A percentile compares a stretch with the other conserved stretches of the same genome.
These are phyloP conservation scores for Beauveria medogensis DNA, from an alignment of 2,329 filamentous ascomycete species.

Conservation along the genomic window DNA sequence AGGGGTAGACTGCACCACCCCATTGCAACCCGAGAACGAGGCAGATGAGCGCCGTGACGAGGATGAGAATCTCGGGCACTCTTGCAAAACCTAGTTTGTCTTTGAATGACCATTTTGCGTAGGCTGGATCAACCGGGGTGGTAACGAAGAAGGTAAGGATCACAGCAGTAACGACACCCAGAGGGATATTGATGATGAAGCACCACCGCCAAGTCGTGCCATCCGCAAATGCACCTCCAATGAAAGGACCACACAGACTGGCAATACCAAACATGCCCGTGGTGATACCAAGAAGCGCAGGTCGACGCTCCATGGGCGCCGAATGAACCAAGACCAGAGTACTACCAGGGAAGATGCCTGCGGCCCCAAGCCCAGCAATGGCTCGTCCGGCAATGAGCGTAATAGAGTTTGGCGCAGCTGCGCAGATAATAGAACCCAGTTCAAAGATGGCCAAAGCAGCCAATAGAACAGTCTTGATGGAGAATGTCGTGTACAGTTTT, in stretches of 20 bases:
- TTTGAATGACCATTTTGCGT: slow-evolving; percentile 31
- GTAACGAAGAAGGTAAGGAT: slow-evolving; percentile 37
- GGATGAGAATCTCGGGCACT: slow-evolving; percentile 14
- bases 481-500: slow-evolving; percentile 41
- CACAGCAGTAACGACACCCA: slow-evolving; percentile 35
- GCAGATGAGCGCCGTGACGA: slow-evolving; percentile 28
- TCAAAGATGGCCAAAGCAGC: slow-evolving; percentile 34
- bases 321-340: slow-evolving; percentile 34
- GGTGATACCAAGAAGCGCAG: slow-evolving; percentile 42
- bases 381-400: slow-evolving; percentile 36
- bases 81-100: slow-evolving; percentile 20
- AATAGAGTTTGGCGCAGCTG: slow-evolving; percentile 35
- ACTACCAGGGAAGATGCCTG: slow-evolving; percentile 41
- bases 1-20: slow-evolving; percentile 26
- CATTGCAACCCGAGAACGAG: slow-evolving; percentile 39
- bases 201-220: slow-evolving; percentile 14
- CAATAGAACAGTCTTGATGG: slow-evolving; percentile 38
- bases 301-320: slow-evolving; percentile 47
- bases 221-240: slow-evolving; percentile 42
- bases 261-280: slow-evolving; percentile 50
- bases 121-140: slow-evolving; percentile 23
- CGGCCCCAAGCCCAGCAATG: slow-evolving; percentile 32
- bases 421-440: slow-evolving; percentile 34
- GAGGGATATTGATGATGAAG: slow-evolving; percentile 31
- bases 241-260: slow-evolving; percentile 38